Evolutionary conservation across 139 green algal genomes (phyloP).

Genomic region (Desmodesmus armatus): DNA sequence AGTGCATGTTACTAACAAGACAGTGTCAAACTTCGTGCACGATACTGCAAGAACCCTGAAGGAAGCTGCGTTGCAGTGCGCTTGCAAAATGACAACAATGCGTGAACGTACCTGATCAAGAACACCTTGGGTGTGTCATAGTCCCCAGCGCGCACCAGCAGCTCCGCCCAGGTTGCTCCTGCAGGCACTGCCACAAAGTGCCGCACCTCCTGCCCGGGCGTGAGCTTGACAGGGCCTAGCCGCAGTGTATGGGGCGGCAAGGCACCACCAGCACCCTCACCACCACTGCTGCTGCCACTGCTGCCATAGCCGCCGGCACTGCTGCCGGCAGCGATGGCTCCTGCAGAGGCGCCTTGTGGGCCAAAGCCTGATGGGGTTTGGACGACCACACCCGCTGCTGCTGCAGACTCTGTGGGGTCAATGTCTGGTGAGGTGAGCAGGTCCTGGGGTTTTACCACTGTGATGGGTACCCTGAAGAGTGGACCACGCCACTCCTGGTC

Average conservation of each 20-base stretch:
- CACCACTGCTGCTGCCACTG: background rate
- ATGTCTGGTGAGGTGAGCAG: constrained; percentile 18
- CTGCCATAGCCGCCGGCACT: background rate
- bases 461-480: constrained; percentile 66
- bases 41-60: too few relatives aligned
- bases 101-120: constrained; percentile 34
- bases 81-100: too few relatives aligned
- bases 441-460: constrained; percentile 35
- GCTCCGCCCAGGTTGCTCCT: constrained; percentile 87
- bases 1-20: too few relatives aligned
- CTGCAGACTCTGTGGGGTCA: constrained; percentile 18
- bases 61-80: too few relatives aligned
- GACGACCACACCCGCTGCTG: constrained; percentile 1
- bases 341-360: background rate
- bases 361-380: constrained; percentile 9
- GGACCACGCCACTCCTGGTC: constrained; percentile 74
- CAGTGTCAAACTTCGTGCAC: too few relatives aligned
- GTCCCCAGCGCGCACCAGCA: constrained; percentile 62
- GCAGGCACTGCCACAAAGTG: constrained; percentile 82
- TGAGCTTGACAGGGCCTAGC: constrained; percentile 52
- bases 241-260: constrained; percentile 36
- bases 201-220: constrained; percentile 62
- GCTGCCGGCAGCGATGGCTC: background rate
- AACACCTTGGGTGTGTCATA: constrained; percentile 57
- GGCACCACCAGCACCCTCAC: background rate